Conservation (phyloP, 2,329 filamentous ascomycete genomes). For the Aspergillaceae sp. region DNA sequence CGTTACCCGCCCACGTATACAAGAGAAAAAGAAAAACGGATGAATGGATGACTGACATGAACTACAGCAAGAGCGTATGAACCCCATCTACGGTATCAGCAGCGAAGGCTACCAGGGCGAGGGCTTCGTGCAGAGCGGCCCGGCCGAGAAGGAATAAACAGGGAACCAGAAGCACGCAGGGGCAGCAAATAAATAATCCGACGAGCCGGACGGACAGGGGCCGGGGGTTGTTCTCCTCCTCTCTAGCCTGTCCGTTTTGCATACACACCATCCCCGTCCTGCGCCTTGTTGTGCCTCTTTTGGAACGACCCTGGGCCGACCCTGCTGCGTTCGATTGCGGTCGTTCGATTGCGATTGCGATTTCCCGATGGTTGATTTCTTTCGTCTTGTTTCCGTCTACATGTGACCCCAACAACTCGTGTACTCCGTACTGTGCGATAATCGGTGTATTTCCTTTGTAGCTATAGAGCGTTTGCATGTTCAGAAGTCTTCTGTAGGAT, state of each 20-base stretch:
- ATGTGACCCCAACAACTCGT: constrained; percentile 26
- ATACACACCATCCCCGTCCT: background rate
- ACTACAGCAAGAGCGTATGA: constrained; percentile 66
- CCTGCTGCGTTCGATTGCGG: too few species aligned
- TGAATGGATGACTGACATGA: too few species aligned
- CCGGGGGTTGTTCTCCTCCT: background rate
- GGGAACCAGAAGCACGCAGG: background rate
- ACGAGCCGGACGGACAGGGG: background rate
- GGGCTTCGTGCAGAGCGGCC: constrained; percentile 63
- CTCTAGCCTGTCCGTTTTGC: constrained; percentile 1
- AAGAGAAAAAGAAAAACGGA: too few species aligned
- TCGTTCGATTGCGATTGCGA: too few species aligned
- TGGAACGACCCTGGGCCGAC: too few species aligned
- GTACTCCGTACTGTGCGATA: constrained; percentile 38
- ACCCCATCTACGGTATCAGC: constrained; percentile 77
- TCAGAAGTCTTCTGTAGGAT: too few species aligned
- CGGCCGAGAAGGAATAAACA: constrained; percentile 32
- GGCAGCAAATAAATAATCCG: background rate
- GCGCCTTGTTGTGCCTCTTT: too few species aligned
- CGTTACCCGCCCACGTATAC: constrained; percentile 22
- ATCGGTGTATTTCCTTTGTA: constrained; percentile 38
- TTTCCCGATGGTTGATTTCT: constrained; percentile 6
- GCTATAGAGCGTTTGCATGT: constrained; percentile 15
- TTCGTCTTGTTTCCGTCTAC: constrained; percentile 20
- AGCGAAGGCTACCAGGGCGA: constrained; percentile 70